Base-by-base conservation (phyloP, 805 yeast genomes). In the Zygoascus tannicola region DNA sequence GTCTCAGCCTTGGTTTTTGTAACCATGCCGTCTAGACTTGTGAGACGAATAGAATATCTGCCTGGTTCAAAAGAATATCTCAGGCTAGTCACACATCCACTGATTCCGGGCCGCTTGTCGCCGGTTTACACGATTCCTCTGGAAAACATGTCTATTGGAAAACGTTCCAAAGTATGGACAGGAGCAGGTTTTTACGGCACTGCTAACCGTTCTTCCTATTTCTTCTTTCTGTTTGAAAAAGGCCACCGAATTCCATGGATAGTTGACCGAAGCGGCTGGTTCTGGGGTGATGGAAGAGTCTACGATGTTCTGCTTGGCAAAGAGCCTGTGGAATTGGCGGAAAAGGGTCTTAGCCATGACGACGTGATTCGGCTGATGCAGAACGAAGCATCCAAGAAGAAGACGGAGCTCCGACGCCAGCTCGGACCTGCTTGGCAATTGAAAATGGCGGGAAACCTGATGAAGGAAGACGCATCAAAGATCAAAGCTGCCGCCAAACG, bases 231-330 rank as follows among this genome's bases (percentile, higher is more conserved):
- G 51, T 78, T 75, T 59, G 90, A 84, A 54, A 62, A 66, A 19
- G 72, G 73, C 18, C 62, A 57, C 34, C 63, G 67, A 46, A 67
- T 75, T 33, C 85, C 84, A 20, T 85, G 88, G 85, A 65, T 81
- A 15, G 81, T 84, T 16, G 95, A 85, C 58, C 70, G 95, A 51
- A 80, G 78, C 54, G 95, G 94, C 10, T 85, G 86, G 69, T 85
- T 83, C 65, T 85, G 94, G 94, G 88, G 92, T 28, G 94, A 85
- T 60, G 95, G 94, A 14, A 70, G 95, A 47, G 81, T 85, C 1
- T 81, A 80, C 62, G 95, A 85, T 59, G 73, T 76, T 42, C 55
- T 85, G n/a, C 81, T 85, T 53, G 92, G 94, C 19, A 80, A 82
- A 56, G 92, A 84, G 57, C 63, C 83, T 1, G 58, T 84, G n/a